These are phyloP conservation scores for Cadophora sp. DNA, from an alignment of 2,329 filamentous ascomycete genomes.

Conservation along the genomic window DNA sequence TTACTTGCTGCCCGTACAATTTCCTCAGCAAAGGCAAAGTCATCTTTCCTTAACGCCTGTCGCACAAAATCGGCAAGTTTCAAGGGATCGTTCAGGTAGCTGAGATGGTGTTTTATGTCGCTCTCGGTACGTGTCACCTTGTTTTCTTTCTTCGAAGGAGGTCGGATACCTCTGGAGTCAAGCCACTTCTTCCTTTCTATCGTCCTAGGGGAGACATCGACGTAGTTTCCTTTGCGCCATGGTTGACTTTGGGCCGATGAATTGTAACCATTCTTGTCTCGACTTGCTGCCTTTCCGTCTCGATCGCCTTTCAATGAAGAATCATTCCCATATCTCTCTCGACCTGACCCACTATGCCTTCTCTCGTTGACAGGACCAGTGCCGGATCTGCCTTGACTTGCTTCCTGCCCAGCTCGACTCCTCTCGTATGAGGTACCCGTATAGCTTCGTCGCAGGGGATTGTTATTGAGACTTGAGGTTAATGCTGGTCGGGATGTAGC, in stretches of 20 bases:
- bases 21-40: slow-evolving; percentile 70
- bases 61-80: slow-evolving; percentile 74
- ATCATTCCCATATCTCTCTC: not conserved
- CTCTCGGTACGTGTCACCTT: slow-evolving; percentile 16
- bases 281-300: not conserved
- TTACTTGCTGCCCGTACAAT: slow-evolving; percentile 75
- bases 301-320: not conserved
- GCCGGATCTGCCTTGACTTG: slow-evolving; percentile 6
- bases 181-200: slow-evolving; percentile 33
- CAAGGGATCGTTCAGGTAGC: slow-evolving; percentile 63
- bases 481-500: slow-evolving; percentile 19
- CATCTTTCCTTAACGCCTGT: slow-evolving; percentile 60
- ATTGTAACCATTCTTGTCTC: not conserved
- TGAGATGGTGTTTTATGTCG: slow-evolving; percentile 35
- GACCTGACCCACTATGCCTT: not conserved
- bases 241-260: not conserved
- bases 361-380: not conserved
- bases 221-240: not conserved
- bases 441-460: slow-evolving; percentile 24
- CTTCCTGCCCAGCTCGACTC: not conserved
- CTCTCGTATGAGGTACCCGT: slow-evolving; percentile 15
- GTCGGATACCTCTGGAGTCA: slow-evolving; percentile 35
- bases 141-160: slow-evolving; percentile 19
- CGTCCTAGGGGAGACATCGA: slow-evolving; percentile 1
- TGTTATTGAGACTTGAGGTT: slow-evolving; percentile 1